A percentile compares a stretch with the other conserved stretches of the same genome.
phyloP scores from a whole-genome alignment of 768 basidiomycete species.

The Trametes sanguinea region DNA sequence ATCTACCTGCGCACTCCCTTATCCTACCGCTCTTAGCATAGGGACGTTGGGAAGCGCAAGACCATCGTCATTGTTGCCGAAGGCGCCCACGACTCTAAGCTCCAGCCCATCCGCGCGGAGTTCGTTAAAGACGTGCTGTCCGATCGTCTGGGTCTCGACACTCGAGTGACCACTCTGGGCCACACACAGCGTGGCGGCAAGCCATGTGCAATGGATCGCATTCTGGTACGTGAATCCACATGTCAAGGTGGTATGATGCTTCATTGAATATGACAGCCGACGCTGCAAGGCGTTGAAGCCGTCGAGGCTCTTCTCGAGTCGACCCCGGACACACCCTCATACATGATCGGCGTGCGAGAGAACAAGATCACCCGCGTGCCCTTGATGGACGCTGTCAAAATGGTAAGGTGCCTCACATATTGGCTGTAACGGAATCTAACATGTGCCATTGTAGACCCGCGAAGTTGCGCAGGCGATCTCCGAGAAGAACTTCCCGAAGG shows the following conservation, averaged over 20 bases:
- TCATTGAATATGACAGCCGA: conserved; percentile 58
- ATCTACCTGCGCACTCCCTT: too few relatives aligned
- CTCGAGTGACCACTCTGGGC: conserved; percentile 94
- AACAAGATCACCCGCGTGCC: conserved; percentile 94
- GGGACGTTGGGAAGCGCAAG: conserved; percentile 90
- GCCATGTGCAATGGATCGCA: conserved; percentile 91
- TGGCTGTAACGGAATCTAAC: too few relatives aligned
- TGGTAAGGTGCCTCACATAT: conserved; percentile 47
- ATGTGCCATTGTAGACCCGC: conserved; percentile 60
- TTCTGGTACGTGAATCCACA: conserved; percentile 60
- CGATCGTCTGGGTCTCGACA: conserved; percentile 87
- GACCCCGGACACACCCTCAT: conserved; percentile 87
- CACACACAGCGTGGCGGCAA: conserved; percentile 95
- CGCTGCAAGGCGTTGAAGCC: conserved; percentile 94
- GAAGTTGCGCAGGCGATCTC: conserved; percentile 82
- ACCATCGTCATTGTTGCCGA: conserved; percentile 99
- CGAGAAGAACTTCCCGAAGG: conserved; percentile 80
- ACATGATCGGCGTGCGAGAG: conserved; percentile 95
- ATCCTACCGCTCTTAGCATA: conserved; percentile 58
- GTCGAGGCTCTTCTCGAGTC: conserved; percentile 86
- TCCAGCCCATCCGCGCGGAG: conserved; percentile 91
- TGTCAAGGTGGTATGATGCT: not conserved
- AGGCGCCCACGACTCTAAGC: conserved; percentile 84
- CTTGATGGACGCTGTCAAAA: conserved; percentile 88
- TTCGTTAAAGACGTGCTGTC: conserved; percentile 89